Percentiles rank a stretch among this genome's conserved stretches.
These are phyloP conservation scores for Acanthamoeba lenticulata DNA, from an alignment of 208 protist genomes.

Conservation along the genomic window DNA sequence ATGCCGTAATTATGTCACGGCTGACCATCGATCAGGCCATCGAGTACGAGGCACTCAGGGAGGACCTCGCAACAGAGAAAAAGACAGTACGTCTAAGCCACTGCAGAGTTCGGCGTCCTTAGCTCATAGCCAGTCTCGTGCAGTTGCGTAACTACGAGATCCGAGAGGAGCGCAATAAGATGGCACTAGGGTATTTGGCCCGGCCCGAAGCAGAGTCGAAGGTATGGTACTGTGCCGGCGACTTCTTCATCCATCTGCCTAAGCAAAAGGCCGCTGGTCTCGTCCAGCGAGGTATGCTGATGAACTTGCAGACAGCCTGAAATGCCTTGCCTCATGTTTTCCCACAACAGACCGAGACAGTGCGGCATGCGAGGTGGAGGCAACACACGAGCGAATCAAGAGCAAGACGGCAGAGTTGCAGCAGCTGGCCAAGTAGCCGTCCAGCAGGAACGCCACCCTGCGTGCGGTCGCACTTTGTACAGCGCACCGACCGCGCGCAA, in stretches of 20 bases:
- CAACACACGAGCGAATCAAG: constrained; percentile 40
- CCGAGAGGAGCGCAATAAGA: constrained; percentile 1
- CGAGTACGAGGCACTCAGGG: not conserved
- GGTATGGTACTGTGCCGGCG: constrained; percentile 31
- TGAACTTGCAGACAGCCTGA: not conserved
- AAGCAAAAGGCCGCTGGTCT: constrained; percentile 14
- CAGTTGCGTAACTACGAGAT: not conserved
- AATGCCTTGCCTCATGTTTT: no score
- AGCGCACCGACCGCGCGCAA: no score
- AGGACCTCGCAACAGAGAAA: constrained; percentile 6
- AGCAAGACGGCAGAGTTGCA: constrained; percentile 6
- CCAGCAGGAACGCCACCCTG: not conserved
- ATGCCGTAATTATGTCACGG: constrained; percentile 39
- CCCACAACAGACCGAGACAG: not conserved
- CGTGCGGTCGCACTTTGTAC: not conserved
- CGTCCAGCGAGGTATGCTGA: constrained; percentile 11
- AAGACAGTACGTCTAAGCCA: not conserved
- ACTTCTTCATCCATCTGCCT: constrained; percentile 54
- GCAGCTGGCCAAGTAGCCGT: constrained; percentile 32
- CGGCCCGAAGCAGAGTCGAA: constrained; percentile 17
- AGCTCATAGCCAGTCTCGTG: not conserved
- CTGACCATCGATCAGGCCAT: constrained; percentile 32
- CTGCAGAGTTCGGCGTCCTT: not conserved
- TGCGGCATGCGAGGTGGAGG: constrained; percentile 5
- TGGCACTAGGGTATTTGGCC: not conserved